Conservation (phyloP, 176 grass and related monocot genomes). For the Zea mays region DNA sequence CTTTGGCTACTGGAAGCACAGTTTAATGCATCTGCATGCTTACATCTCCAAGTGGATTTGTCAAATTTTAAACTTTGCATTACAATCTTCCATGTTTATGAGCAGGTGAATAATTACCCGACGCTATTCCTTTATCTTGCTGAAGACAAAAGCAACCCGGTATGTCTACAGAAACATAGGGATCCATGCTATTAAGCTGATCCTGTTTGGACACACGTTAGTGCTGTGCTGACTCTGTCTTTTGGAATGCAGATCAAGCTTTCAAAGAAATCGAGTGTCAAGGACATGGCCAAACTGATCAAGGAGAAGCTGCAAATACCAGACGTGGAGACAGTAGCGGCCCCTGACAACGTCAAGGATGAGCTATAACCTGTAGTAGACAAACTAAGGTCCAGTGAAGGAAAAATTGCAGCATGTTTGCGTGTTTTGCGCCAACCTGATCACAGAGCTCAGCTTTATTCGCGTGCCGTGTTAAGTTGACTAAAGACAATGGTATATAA, state of each 20-base stretch:
- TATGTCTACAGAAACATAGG: conserved; percentile 34
- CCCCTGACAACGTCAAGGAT: conserved; percentile 40
- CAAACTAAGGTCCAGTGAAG: background rate
- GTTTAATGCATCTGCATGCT: background rate
- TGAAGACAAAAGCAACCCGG: conserved; percentile 65
- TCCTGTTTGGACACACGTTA: background rate
- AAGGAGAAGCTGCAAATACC: conserved; percentile 49
- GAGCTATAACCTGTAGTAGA: conserved; percentile 50
- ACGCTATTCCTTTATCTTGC: conserved; percentile 54
- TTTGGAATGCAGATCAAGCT: conserved; percentile 55
- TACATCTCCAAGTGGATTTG: background rate
- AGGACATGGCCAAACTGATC: conserved; percentile 49
- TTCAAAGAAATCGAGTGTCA: conserved; percentile 62
- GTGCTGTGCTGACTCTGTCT: background rate
- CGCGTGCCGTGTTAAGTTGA: background rate
- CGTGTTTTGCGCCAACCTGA: background rate
- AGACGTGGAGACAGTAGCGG: background rate
- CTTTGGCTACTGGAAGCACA: conserved; percentile 15
- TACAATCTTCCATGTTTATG: background rate
- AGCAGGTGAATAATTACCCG: conserved; percentile 72
- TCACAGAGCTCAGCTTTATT: background rate
- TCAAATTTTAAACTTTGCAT: background rate
- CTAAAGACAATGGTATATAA: background rate
- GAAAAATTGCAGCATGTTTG: background rate
- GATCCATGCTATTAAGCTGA: background rate